A percentile compares a stretch with the other conserved stretches of the same genome.
Conservation (phyloP, 1,284 basidiomycete species). For the Boletus calvinii region DNA sequence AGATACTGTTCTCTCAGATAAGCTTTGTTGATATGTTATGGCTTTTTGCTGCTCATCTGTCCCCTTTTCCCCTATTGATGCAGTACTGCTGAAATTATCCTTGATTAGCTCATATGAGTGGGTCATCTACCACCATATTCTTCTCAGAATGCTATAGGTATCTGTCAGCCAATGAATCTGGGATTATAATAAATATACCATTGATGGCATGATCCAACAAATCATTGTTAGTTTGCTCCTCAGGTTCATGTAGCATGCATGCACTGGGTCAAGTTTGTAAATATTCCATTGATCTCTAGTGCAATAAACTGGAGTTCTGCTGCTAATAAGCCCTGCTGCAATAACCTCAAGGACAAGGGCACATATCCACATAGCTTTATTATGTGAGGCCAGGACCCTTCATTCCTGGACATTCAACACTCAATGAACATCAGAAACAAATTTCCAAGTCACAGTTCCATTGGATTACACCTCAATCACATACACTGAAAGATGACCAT, state of each 20-base stretch:
- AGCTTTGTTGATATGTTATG: neutral
- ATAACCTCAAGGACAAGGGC: too few species aligned
- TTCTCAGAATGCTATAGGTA: neutral
- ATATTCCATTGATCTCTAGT: conserved; percentile 8
- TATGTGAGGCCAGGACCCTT: neutral
- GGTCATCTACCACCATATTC: neutral
- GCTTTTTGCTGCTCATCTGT: neutral
- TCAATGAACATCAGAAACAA: neutral
- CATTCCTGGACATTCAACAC: neutral
- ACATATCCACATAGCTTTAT: neutral
- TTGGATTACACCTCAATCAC: neutral
- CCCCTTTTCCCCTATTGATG: neutral
- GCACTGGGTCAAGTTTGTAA: conserved; percentile 4
- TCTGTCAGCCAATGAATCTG: neutral
- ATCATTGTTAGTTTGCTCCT: neutral
- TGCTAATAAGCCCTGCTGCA: too few species aligned
- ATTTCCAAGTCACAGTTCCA: neutral
- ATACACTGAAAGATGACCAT: neutral
- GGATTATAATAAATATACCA: neutral
- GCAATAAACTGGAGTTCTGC: too few species aligned
- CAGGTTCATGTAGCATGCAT: conserved; percentile 1
- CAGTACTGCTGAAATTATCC: neutral
- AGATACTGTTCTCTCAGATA: neutral
- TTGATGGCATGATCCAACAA: neutral
- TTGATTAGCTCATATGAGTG: too few species aligned